Conservation (phyloP, 495 filamentous ascomycete species). For the Xylaria longipes region DNA sequence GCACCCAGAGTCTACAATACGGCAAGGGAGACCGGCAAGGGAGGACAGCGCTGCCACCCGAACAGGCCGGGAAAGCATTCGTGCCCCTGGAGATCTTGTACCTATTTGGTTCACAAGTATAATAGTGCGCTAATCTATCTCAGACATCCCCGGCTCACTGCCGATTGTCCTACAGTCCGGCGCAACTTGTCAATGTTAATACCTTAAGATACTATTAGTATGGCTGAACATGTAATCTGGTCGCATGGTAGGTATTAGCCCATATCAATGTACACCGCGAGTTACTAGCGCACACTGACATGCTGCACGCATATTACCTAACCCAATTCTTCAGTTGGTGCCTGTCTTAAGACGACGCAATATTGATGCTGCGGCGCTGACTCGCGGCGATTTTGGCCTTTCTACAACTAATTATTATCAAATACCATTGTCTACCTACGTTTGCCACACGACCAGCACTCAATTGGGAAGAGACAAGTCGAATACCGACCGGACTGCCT, state of each 20-base stretch:
- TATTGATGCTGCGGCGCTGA: background rate
- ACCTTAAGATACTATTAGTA: background rate
- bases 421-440: background rate
- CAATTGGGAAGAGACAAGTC: background rate
- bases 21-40: slow-evolving; percentile 10
- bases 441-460: background rate
- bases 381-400: background rate
- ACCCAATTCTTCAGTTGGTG: slow-evolving; percentile 9
- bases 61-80: background rate
- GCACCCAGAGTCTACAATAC: background rate
- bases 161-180: slow-evolving; percentile 1
- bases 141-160: slow-evolving; percentile 7
- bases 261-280: background rate
- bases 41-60: background rate
- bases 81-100: slow-evolving; percentile 24
- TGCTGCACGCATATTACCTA: slow-evolving; percentile 13
- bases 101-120: slow-evolving; percentile 4
- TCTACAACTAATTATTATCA: background rate
- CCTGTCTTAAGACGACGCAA: background rate
- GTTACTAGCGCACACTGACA: background rate
- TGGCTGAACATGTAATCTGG: background rate
- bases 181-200: background rate
- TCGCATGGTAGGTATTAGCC: background rate
- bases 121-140: background rate
- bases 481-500: background rate